Base-by-base conservation (phyloP, 2,329 filamentous ascomycete species). In the Coleophoma cylindrospora region DNA sequence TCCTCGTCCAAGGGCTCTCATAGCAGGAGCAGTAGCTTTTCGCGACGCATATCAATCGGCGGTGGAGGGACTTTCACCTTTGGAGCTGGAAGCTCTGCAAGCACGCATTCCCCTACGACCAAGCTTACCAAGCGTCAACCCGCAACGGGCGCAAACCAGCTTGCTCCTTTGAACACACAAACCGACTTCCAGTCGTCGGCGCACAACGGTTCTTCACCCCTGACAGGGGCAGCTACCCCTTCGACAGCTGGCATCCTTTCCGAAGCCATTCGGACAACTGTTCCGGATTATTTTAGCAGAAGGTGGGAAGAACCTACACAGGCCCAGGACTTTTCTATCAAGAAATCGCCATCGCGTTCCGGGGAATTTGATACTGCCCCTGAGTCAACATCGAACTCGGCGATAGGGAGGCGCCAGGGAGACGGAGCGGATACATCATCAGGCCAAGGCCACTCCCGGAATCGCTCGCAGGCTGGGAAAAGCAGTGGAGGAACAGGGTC, bases 1-100 rank as follows among this genome's bases (percentile, higher is more conserved):
- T 62, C 67, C 9, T 79, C 76, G 40, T 79, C 72, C 52, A 71
- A 68, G 55, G 65, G 69, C 36, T 75, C 74, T 43, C 59, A 54
- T 53, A 50, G n/a, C 43, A 51, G 33, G 49, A 50, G 32, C 36
- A 55, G 40, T 47, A 57, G 45, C 47, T 50, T 45, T 49, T 47
- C 22, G 33, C 43, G 52, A 52, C 59, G 43, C 45, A 60, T 46
- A 50, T 58, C 46, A 64, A 43, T 61, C 59, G 48, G 64, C 61
- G 54, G 64, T 65, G 50, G 61, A 45, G 54, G 50, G 41, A 27
- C 50, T 21, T 51, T 50, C 44, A 54, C 41, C 37, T 44, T 54
- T 47, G 53, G 48, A 43, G 38, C 43, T 36, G 7, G 19, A 11
- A 27, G 12, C 32, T 40, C 49, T 38, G 27, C 46, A 34, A 43